phyloP scores from a whole-genome alignment of 176 grass and related monocot genomes.

The Microstegium vimineum region DNA sequence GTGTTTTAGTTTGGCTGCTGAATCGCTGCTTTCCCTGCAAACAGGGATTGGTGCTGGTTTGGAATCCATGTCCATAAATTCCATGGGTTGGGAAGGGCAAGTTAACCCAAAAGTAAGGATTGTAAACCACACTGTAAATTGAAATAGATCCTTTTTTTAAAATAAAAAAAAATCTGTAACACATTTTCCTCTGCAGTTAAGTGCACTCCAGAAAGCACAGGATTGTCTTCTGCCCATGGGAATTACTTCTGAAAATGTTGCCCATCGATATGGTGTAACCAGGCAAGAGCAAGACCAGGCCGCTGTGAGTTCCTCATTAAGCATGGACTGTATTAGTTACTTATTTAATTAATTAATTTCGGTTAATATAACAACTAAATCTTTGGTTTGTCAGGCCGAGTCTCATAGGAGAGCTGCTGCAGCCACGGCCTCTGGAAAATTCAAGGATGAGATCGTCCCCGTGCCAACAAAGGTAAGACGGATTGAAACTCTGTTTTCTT shows the following conservation, averaged over 20 bases:
- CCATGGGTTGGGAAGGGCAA: constrained; percentile 75
- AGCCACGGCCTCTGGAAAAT: constrained; percentile 87
- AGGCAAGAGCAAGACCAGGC: constrained; percentile 90
- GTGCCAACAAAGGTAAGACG: constrained; percentile 72
- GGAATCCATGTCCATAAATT: constrained; percentile 78
- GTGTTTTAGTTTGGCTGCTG: neutral
- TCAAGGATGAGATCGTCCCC: constrained; percentile 93
- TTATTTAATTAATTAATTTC: neutral
- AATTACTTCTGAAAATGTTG: constrained; percentile 98
- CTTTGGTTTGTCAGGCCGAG: constrained; percentile 46
- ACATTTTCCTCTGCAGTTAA: constrained; percentile 48
- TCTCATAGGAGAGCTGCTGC: constrained; percentile 88
- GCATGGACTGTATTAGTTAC: neutral
- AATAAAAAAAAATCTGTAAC: neutral
- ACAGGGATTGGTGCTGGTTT: constrained; percentile 89
- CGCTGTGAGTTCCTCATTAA: constrained; percentile 63
- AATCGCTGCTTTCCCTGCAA: constrained; percentile 8
- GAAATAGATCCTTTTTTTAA: neutral
- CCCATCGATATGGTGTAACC: constrained; percentile 69
- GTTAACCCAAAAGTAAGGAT: constrained; percentile 84
- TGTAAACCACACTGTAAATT: neutral
- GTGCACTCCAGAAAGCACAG: constrained; percentile 70
- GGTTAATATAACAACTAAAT: neutral
- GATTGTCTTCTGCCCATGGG: constrained; percentile 98
- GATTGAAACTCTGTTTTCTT: neutral